Percentiles rank a stretch among this genome's conserved stretches.
These are phyloP conservation scores for Ramaria sp. DNA, from an alignment of 768 basidiomycete species.

Conservation along the genomic window DNA sequence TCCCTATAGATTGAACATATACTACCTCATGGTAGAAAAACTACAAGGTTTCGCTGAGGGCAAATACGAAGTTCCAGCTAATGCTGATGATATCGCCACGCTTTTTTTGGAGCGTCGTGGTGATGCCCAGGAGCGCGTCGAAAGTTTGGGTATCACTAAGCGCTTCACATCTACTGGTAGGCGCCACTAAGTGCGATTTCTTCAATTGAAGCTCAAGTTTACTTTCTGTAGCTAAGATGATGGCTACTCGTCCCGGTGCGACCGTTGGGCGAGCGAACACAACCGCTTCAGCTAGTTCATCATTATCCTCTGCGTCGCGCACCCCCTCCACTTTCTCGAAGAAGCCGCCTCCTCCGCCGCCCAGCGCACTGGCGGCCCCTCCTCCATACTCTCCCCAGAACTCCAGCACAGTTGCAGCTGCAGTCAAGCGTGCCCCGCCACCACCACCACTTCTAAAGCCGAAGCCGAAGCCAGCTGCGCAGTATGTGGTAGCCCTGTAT, in stretches of 20 bases:
- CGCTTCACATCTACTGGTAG: constrained; percentile 76
- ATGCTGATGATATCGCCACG: constrained; percentile 55
- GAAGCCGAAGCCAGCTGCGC: constrained; percentile 61
- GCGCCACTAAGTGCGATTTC: constrained; percentile 16
- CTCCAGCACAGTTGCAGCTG: constrained; percentile 31
- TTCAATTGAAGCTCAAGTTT: neutral
- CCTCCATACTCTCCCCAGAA: constrained; percentile 32
- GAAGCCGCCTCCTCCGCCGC: constrained; percentile 46
- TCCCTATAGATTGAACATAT: constrained; percentile 68
- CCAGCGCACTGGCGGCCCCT: constrained; percentile 28
- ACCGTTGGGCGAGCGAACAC: constrained; percentile 18
- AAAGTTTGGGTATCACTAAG: constrained; percentile 73
- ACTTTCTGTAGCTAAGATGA: constrained; percentile 45
- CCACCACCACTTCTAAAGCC: constrained; percentile 89
- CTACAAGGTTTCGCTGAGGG: constrained; percentile 71
- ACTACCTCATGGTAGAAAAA: constrained; percentile 91
- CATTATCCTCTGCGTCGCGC: constrained; percentile 17
- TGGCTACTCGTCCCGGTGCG: constrained; percentile 34
- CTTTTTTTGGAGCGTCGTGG: constrained; percentile 78
- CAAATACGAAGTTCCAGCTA: constrained; percentile 63
- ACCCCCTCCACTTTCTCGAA: constrained; percentile 25
- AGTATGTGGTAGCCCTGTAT: constrained; percentile 88
- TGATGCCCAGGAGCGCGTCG: constrained; percentile 71
- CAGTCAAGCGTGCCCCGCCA: constrained; percentile 69
- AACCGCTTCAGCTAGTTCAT: constrained; percentile 20